Evolutionary conservation across 2,329 filamentous ascomycete species (phyloP), one percentile per base, ranked within the genome.

Genomic region (Colletotrichum chrysophilum): DNA sequence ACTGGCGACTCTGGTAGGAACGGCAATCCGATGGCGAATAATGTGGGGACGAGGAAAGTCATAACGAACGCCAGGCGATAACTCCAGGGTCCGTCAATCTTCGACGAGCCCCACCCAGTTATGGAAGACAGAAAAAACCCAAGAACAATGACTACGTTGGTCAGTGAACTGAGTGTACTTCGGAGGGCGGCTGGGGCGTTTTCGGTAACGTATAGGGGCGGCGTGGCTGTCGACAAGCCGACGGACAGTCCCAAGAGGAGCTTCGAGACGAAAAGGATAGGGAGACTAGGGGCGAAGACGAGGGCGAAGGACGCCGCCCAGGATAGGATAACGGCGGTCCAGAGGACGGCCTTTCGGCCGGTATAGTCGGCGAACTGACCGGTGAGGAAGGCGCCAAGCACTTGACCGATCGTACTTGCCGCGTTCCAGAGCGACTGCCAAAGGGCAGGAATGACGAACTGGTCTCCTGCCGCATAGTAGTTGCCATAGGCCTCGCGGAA

Each of bases 341-440:
- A 81, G 1, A 81, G 76, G 13, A 81, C 73, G 60, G 78, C 75
- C 28, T 70, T 75, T 30, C 80, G 80, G 0, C 80, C 80, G 12
- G 78, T 62, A 21, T 70, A 62, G 56, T 81, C 80, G 5, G 80
- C 80, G 26, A 81, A 81, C 18, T 80, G 78, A 0, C 80, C 80
- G 0, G 79, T 78, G 13, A 81, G 26, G 18, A 81, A 82, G 1
- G 80, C 80, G 9, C 80, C 80, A 43, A 81, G 71, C 2, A 81
- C 60, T 28, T 81, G 80, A 0, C 83, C 83, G 8, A 85, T 84
- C 7, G 82, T 84, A 32, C 80, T 83, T 7, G 82, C 83, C 5
- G 83, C 82, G 66, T 84, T 84, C 83, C 83, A 84, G 9, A 85
- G 80, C 58, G 82, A 83, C 71, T 84, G 83, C 82, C 83, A 85